Base-by-base conservation (phyloP, 2,329 filamentous ascomycete species). In the Clonostachys byssicola region DNA sequence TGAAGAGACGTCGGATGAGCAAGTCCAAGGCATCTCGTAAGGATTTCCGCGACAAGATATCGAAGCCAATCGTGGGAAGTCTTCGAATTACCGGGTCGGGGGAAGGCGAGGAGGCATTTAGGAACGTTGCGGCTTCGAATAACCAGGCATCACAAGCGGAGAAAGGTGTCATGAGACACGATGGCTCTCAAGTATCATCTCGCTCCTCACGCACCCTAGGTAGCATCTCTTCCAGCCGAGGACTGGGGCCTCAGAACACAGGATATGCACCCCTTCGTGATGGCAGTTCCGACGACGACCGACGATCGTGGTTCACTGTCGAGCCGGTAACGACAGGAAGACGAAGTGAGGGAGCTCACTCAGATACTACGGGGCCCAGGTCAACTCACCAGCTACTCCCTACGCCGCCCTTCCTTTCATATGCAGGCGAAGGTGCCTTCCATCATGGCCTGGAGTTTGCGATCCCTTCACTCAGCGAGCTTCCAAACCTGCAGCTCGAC, bases 231-330 rank as follows among this genome's bases (percentile, higher is more conserved):
- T 54, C 53, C 5, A 55, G 53, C 54, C 14, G 56, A 58, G 34
- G 53, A 54, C n/a, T 54, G 54, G n/a, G 52, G 51, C 6, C 52
- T 43, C 16, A 49, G 54, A 2, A 51, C 53, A 34, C 38, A 50
- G 5, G 59, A 52, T 47, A 53, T 45, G 23, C 23, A 9, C 23
- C 23, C 23, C 23, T 30, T 10, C 23, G 23, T 30, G 23, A 30
- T 30, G 49, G 55, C 4, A 47, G 43, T 16, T 56, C 54, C 17
- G 57, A 59, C 3, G 62, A 58, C 9, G 56, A 54, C 13, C 54
- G 62, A 40, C 54, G 56, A 36, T 68, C 65, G 2, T 68, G 65
- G 65, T 50, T 65, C 7, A 68, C 65, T 2, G 57, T 67, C 16
- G 65, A 64, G 13, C 54, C 43, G 13, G 54, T 51, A 17, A 51